Evolutionary conservation across 108 stramenopile genomes (phyloP).

Genomic region (Phaeodactylum tricornutum): DNA sequence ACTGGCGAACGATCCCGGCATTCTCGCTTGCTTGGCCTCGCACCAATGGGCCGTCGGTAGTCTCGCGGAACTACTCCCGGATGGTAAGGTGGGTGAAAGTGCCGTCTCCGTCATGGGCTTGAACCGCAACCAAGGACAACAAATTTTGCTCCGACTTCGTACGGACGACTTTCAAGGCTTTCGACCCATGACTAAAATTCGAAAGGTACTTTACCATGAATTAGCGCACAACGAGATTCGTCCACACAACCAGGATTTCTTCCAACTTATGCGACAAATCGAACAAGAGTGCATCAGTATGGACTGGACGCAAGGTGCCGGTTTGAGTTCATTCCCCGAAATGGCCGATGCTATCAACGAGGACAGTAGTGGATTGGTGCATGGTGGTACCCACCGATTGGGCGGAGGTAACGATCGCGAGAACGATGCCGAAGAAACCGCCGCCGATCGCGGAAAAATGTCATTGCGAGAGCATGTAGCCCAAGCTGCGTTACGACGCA

Average conservation of each 20-base stretch:
- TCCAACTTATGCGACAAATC: slow-evolving; percentile 66
- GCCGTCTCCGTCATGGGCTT: slow-evolving; percentile 66
- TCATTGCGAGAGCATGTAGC: slow-evolving; percentile 18
- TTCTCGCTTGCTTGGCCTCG: slow-evolving; percentile 50
- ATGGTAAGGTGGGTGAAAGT: slow-evolving; percentile 62
- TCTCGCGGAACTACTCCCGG: slow-evolving; percentile 74
- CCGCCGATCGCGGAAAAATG: not conserved
- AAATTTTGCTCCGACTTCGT: slow-evolving; percentile 56
- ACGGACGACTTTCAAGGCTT: slow-evolving; percentile 72
- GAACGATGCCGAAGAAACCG: not conserved
- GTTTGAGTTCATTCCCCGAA: not conserved
- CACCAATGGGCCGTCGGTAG: slow-evolving; percentile 67
- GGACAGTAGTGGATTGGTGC: not conserved
- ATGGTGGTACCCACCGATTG: slow-evolving; percentile 16
- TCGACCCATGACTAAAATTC: slow-evolving; percentile 36
- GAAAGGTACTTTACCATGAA: slow-evolving; percentile 68
- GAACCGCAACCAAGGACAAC: slow-evolving; percentile 68
- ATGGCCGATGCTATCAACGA: not conserved
- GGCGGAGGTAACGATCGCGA: slow-evolving; percentile 2
- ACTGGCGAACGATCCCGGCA: slow-evolving; percentile 51
- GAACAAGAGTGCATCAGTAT: slow-evolving; percentile 53
- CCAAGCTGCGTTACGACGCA: slow-evolving; percentile 19
- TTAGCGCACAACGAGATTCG: slow-evolving; percentile 63
- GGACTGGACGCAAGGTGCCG: slow-evolving; percentile 41
- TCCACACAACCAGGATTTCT: slow-evolving; percentile 57